Conservation (phyloP, 345 rosid species). For the Salix dunnii region DNA sequence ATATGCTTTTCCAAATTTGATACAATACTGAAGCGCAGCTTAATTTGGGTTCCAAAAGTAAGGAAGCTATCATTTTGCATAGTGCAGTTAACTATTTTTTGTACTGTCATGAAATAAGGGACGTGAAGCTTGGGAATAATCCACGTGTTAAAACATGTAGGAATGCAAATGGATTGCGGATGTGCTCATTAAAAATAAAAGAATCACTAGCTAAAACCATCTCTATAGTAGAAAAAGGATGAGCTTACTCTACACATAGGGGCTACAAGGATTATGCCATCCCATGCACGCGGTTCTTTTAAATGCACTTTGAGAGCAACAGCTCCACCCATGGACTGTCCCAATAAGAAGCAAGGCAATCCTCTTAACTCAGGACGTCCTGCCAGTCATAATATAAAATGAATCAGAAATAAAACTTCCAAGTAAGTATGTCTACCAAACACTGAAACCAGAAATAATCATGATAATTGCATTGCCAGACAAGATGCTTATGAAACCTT, state of each 20-base stretch:
- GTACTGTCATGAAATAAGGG: not conserved
- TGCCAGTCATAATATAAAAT: conserved; percentile 21
- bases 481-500: conserved; percentile 41
- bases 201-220: conserved; percentile 7
- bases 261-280: conserved; percentile 85
- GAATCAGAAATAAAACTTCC: not conserved
- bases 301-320: conserved; percentile 73
- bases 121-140: not conserved
- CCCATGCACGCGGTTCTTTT: conserved; percentile 79
- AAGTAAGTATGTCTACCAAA: not conserved
- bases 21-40: not conserved
- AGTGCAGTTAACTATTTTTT: not conserved
- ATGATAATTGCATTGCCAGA: not conserved
- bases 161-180: not conserved
- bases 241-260: conserved; percentile 91
- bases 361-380: conserved; percentile 68
- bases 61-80: not conserved
- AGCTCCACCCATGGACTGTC: conserved; percentile 99
- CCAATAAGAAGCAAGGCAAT: conserved; percentile 69
- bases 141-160: not conserved
- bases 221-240: conserved; percentile 2
- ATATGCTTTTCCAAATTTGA: not conserved
- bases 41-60: not conserved
- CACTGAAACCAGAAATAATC: not conserved
- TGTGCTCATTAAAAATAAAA: not conserved